Percentiles rank a stretch among this genome's conserved stretches.
phyloP scores from a whole-genome alignment of 768 basidiomycete species.

The Filobasidium wieringae region DNA sequence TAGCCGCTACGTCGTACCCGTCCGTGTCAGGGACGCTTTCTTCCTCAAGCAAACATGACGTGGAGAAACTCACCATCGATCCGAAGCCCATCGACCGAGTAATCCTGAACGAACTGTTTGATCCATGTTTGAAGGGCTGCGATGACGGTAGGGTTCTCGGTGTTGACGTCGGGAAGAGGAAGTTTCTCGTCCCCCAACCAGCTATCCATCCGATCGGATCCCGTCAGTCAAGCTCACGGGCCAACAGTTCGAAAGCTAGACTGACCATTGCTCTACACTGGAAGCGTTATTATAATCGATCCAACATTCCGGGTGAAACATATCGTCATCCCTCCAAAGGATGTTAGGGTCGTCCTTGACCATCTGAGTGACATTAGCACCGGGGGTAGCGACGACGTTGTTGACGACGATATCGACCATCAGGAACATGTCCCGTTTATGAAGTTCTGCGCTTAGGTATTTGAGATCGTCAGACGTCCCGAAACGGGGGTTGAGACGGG shows the following conservation, averaged over 20 bases:
- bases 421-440: constrained; percentile 68
- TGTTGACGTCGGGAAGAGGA: constrained; percentile 67
- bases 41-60: background rate
- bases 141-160: constrained; percentile 55
- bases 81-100: constrained; percentile 70
- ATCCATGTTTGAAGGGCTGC: constrained; percentile 59
- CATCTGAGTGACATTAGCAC: background rate
- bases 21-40: constrained; percentile 39
- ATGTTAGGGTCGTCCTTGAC: constrained; percentile 17
- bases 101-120: constrained; percentile 53
- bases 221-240: background rate
- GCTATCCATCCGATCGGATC: constrained; percentile 42
- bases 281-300: constrained; percentile 53
- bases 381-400: constrained; percentile 52
- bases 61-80: constrained; percentile 46
- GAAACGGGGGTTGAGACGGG: constrained; percentile 57
- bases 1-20: constrained; percentile 21
- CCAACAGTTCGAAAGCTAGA: background rate
- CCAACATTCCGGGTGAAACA: constrained; percentile 67
- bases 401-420: constrained; percentile 81
- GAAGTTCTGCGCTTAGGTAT: constrained; percentile 54
- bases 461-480: constrained; percentile 66
- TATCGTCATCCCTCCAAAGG: constrained; percentile 36
- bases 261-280: constrained; percentile 30
- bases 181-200: constrained; percentile 72